Conservation (phyloP, 2,329 filamentous ascomycete species). For the Triangularia setosa region DNA sequence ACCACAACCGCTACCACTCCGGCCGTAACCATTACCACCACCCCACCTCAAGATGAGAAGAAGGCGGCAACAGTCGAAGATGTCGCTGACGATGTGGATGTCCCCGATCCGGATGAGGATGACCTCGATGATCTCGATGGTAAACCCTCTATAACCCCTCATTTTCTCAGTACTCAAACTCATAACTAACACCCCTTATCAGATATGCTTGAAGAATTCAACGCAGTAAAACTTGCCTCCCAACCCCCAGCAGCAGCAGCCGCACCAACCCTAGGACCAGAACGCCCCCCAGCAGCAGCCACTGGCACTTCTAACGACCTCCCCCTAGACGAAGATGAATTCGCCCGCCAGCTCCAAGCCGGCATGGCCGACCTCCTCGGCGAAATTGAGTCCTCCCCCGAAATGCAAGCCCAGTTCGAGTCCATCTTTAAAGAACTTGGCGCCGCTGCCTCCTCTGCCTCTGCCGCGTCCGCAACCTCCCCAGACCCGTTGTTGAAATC, state of each 20-base stretch:
- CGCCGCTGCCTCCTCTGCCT: conserved; percentile 43
- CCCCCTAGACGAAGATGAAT: conserved; percentile 65
- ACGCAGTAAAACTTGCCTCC: conserved; percentile 55
- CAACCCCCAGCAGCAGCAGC: conserved; percentile 31
- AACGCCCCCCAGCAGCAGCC: conserved; percentile 16
- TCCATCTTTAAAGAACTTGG: conserved; percentile 70
- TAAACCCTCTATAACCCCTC: conserved; percentile 35
- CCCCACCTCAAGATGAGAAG: conserved; percentile 11
- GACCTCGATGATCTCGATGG: conserved; percentile 89
- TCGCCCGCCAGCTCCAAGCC: conserved; percentile 80
- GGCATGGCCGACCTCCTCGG: conserved; percentile 83
- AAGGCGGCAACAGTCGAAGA: conserved; percentile 26
- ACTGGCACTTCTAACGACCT: conserved; percentile 25
- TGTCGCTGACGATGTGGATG: conserved; percentile 45
- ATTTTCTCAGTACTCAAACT: neutral
- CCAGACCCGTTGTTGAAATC: conserved; percentile 20
- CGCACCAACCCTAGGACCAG: conserved; percentile 20
- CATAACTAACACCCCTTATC: conserved; percentile 15
- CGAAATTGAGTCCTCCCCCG: conserved; percentile 63
- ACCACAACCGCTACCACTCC: neutral
- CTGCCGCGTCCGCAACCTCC: conserved; percentile 29
- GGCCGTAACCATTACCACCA: neutral
- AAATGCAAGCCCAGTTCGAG: conserved; percentile 77
- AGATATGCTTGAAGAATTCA: conserved; percentile 95
- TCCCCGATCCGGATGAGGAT: conserved; percentile 88